Evolutionary conservation across 179 eudicot species (phyloP).

Genomic region (Gypsophila paniculata): DNA sequence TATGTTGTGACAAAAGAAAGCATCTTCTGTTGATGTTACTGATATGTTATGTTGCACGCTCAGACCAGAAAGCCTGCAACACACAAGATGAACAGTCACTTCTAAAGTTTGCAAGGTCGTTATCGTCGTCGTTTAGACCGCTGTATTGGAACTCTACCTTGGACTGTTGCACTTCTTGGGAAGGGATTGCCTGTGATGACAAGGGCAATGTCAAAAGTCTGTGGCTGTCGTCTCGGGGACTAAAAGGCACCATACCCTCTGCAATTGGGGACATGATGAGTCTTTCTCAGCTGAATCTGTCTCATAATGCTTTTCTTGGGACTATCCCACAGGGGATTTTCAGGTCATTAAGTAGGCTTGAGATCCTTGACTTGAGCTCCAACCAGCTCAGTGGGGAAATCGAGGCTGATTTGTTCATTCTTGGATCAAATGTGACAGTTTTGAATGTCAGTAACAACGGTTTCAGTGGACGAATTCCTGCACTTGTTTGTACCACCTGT

Average conservation of each 20-base stretch:
- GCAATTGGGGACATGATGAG: constrained; percentile 39
- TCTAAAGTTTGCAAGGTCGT: constrained; percentile 25
- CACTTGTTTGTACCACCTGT: constrained; percentile 36
- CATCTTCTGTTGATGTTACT: constrained; percentile 30
- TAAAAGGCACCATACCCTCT: constrained; percentile 41
- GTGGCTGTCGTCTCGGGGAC: constrained; percentile 40
- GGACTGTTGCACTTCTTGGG: constrained; percentile 67
- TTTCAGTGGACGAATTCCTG: constrained; percentile 48
- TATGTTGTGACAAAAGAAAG: constrained; percentile 6
- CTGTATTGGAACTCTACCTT: constrained; percentile 43
- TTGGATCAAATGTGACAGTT: constrained; percentile 35
- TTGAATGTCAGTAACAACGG: constrained; percentile 59
- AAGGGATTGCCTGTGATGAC: constrained; percentile 54
- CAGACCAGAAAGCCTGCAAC: constrained; percentile 37
- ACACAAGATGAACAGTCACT: constrained; percentile 45
- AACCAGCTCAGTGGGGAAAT: constrained; percentile 52
- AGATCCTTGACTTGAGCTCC: constrained; percentile 58
- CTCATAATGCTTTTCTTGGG: constrained; percentile 50
- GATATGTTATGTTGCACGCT: constrained; percentile 21
- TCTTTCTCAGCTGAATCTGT: constrained; percentile 57
- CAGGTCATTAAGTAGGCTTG: constrained; percentile 34
- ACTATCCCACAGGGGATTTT: constrained; percentile 53
- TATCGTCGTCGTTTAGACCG: constrained; percentile 30
- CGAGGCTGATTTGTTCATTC: constrained; percentile 28
- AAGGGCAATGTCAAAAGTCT: constrained; percentile 40